A percentile compares a stretch with the other conserved stretches of the same genome.
Conservation (phyloP, 2,329 filamentous ascomycete genomes). For the Colletotrichum chrysophilum region DNA sequence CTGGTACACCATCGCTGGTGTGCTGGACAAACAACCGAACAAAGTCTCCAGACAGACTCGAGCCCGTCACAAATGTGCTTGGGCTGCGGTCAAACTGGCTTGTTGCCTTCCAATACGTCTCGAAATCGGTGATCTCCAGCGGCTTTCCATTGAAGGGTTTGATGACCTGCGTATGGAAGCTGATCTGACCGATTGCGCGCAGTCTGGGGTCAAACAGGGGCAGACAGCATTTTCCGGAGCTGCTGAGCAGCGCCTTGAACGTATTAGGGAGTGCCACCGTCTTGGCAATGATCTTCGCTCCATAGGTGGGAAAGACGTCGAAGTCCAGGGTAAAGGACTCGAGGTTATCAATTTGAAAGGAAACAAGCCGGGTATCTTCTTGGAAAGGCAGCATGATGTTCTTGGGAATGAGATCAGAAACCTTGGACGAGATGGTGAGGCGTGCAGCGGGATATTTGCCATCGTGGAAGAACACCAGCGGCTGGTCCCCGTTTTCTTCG, state of each 20-base stretch:
- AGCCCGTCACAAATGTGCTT: slow-evolving; percentile 89
- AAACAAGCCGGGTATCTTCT: slow-evolving; percentile 91
- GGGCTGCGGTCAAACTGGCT: slow-evolving; percentile 88
- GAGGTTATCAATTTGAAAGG: slow-evolving; percentile 94
- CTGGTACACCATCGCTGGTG: slow-evolving; percentile 84
- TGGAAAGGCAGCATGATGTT: slow-evolving; percentile 96
- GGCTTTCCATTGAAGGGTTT: slow-evolving; percentile 94
- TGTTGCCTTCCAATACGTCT: slow-evolving; percentile 99
- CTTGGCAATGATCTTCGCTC: slow-evolving; percentile 96
- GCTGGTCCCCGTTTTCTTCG: slow-evolving; percentile 74
- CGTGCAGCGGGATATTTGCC: slow-evolving; percentile 95
- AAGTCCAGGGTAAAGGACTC: slow-evolving; percentile 95
- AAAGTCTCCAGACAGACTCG: slow-evolving; percentile 95
- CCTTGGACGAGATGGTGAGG: slow-evolving; percentile 94
- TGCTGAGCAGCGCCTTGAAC: slow-evolving; percentile 78
- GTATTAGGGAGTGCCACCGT: slow-evolving; percentile 89
- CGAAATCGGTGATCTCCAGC: slow-evolving; percentile 96
- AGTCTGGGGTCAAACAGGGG: slow-evolving; percentile 93
- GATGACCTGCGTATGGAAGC: slow-evolving; percentile 94
- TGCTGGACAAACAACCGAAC: slow-evolving; percentile 90
- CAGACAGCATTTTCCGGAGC: slow-evolving; percentile 80
- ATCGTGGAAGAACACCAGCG: slow-evolving; percentile 95
- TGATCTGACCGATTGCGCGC: slow-evolving; percentile 90
- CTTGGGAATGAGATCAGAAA: slow-evolving; percentile 93
- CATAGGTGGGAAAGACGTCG: slow-evolving; percentile 96